These are phyloP conservation scores for Luzula sylvatica DNA, from an alignment of 176 grass and related monocot species.

Conservation along the genomic window DNA sequence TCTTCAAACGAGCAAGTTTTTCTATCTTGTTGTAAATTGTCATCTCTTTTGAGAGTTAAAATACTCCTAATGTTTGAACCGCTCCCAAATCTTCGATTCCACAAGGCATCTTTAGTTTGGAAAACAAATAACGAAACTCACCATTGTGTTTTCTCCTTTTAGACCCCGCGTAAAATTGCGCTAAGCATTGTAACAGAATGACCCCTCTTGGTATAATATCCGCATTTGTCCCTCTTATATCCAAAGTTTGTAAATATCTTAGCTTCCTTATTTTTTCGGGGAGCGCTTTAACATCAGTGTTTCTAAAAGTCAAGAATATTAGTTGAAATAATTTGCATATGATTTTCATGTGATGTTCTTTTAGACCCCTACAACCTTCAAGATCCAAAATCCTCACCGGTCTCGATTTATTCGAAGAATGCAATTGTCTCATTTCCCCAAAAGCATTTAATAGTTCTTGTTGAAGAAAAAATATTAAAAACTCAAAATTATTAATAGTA, in stretches of 20 bases:
- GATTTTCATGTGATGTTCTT: conserved; percentile 14
- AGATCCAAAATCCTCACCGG: conserved; percentile 35
- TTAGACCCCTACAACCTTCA: conserved; percentile 15
- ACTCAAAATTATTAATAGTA: too few relatives aligned
- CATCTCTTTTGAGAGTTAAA: too few relatives aligned
- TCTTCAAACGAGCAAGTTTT: too few relatives aligned
- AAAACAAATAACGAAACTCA: too few relatives aligned
- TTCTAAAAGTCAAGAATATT: conserved; percentile 36
- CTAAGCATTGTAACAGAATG: conserved; percentile 8
- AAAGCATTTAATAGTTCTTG: too few relatives aligned
- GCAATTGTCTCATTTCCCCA: neutral
- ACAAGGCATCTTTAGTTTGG: too few relatives aligned
- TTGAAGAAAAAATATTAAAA: too few relatives aligned
- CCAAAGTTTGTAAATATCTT: conserved; percentile 30
- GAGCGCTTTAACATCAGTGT: conserved; percentile 15
- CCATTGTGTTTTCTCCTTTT: too few relatives aligned
- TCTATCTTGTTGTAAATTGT: too few relatives aligned
- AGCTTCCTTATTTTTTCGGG: conserved; percentile 25
- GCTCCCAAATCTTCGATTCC: too few relatives aligned
- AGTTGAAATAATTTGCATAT: conserved; percentile 23
- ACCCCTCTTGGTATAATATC: conserved; percentile 23
- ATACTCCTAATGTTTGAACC: too few relatives aligned
- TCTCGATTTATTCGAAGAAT: conserved; percentile 11
- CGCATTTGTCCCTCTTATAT: conserved; percentile 33
- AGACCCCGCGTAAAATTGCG: conserved; percentile 16